Conservation (phyloP, 108 stramenopile genomes). For the Cyclotella baltica region DNA sequence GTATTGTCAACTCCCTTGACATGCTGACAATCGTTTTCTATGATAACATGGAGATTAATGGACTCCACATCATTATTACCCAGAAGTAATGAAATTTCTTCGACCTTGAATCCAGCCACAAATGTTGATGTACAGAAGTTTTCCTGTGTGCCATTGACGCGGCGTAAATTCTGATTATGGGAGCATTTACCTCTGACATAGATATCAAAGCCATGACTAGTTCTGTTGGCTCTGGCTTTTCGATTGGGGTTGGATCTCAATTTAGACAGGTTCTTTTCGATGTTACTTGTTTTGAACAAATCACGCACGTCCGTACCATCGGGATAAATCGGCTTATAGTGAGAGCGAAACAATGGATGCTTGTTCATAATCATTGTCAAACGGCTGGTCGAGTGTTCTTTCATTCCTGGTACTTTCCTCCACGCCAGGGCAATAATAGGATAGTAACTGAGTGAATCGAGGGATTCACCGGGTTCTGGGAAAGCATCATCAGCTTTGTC, state of each 20-base stretch:
- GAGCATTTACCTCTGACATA: not conserved
- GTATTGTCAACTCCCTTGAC: not conserved
- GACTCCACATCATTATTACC: not conserved
- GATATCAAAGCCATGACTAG: not conserved
- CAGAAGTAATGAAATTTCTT: not conserved
- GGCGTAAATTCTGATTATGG: not conserved
- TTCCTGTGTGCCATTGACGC: not conserved
- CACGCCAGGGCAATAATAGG: not conserved
- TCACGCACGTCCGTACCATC: not conserved
- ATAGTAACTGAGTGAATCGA: no score
- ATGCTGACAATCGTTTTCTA: not conserved
- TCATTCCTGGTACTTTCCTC: not conserved
- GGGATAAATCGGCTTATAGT: not conserved
- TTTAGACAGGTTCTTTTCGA: not conserved
- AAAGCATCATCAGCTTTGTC: not conserved
- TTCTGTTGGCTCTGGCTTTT: no score
- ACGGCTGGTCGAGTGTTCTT: not conserved
- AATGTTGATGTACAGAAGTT: not conserved
- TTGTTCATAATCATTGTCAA: not conserved
- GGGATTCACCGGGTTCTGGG: no score
- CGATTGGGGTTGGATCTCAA: no score
- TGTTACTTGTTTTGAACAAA: not conserved
- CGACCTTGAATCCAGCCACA: not conserved
- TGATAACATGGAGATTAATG: not conserved
- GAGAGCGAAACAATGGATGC: not conserved